Evolutionary conservation across 257 asterid species (phyloP).

Genomic region (Gynochthodes officinalis): DNA sequence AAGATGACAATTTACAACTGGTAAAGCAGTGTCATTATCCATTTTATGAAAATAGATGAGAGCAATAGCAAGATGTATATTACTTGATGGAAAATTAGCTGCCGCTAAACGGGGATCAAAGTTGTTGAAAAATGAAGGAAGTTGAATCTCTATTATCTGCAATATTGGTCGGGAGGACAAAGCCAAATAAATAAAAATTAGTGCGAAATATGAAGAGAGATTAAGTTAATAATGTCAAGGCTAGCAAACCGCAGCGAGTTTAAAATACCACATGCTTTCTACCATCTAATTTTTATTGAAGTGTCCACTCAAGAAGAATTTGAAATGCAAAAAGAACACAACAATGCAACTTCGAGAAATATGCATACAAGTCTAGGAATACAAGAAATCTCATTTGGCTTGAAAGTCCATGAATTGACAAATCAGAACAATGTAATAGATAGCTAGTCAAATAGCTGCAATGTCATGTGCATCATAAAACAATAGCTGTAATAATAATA

Average conservation of each 20-base stretch:
- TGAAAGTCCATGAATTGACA: background rate
- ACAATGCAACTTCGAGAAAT: background rate
- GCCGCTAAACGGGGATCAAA: slow-evolving; percentile 95
- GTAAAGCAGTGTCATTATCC: background rate
- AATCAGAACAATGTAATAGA: background rate
- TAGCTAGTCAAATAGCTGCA: background rate
- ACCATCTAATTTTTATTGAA: background rate
- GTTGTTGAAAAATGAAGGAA: slow-evolving; percentile 86
- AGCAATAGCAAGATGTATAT: slow-evolving; percentile 17
- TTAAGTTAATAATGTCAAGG: background rate
- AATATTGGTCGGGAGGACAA: slow-evolving; percentile 14
- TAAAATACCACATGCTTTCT: background rate
- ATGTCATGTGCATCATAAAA: background rate
- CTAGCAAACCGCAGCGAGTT: background rate
- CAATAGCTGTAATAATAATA: slow-evolving; percentile 1
- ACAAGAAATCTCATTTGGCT: background rate
- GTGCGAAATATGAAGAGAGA: background rate
- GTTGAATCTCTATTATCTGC: slow-evolving; percentile 83
- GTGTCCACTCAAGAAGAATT: background rate
- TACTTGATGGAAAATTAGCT: slow-evolving; percentile 84
- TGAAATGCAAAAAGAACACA: background rate
- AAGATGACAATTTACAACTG: background rate
- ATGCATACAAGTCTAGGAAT: background rate
- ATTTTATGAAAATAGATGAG: background rate
- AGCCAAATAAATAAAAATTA: background rate